Base-by-base conservation (phyloP, 345 rosid genomes). In the Conringia planisiliqua region DNA sequence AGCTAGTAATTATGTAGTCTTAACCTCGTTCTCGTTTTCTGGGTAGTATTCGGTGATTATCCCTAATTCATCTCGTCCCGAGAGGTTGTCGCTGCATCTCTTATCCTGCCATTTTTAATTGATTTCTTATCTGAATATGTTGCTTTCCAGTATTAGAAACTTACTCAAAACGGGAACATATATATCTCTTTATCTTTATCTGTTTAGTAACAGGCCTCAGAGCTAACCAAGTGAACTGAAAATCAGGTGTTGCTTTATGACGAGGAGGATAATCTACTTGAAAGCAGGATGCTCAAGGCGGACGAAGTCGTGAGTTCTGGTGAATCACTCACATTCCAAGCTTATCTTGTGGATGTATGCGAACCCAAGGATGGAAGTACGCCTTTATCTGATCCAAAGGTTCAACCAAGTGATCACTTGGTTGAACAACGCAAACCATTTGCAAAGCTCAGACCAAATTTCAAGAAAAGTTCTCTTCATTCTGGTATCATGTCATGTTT, bases 221-320 rank as follows among this genome's bases (percentile, higher is more conserved):
- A 50, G 18, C 58, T 76, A 68, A 76, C 50, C 35, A 6, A 27
- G 35, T 70, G 52, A 27, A 10, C 24, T 60, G 59, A 18, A 52
- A n/a, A 17, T n/a, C 78, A 91, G 97, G 79, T 86, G 47, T 83
- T 74, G 87, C 83, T 92, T 42, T 89, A 84, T 48, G 97, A 95
- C 54, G 96, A 86, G 4, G 80, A 84, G 17, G 86, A 87, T 38
- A 89, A 84, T 82, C 78, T 89, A 50, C 77, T 92, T 55, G 99
- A 87, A 66, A 85, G 90, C 75, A 92, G 83, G 81, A 82, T 90
- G 54, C 61, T 90, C 74, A 86, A 83, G 77, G 81, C 76, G 4
- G 90, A 78, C 1, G 93, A 91, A 78, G 76, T 73, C 44, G 87
- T 92, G 42, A 51, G 74, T 39, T 73, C 87, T 4, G 86, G 85